Percentiles rank a stretch among this genome's conserved stretches.
Evolutionary conservation across 176 grass and related monocot species (phyloP).

Genomic region (Areca catechu): DNA sequence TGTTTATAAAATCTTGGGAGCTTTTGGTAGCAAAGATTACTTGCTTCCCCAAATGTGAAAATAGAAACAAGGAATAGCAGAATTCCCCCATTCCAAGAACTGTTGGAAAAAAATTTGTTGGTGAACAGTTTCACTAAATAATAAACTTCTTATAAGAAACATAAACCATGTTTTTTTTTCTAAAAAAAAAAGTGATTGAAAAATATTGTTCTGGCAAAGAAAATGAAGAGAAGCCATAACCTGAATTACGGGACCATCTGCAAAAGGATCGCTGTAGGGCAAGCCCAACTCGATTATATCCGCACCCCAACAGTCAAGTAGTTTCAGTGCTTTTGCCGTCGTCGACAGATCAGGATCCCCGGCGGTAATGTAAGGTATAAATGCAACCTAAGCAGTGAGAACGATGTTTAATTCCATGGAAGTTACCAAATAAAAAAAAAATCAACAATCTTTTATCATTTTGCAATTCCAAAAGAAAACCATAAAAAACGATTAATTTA

Average conservation of each 20-base stretch:
- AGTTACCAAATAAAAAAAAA: not conserved
- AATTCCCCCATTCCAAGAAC: no score
- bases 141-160: no score
- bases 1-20: no score
- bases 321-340: slow-evolving; percentile 2
- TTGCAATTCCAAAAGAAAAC: not conserved
- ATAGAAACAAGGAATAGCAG: no score
- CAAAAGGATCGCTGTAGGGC: not conserved
- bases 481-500: no score
- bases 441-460: not conserved
- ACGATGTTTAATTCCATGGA: not conserved
- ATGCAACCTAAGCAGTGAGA: slow-evolving; percentile 2
- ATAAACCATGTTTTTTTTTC: no score
- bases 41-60: no score
- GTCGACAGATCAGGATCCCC: slow-evolving; percentile 24
- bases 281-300: slow-evolving; percentile 21
- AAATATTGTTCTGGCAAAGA: no score
- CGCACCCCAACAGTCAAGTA: not conserved
- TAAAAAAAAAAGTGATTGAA: no score
- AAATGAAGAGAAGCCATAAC: slow-evolving; percentile 1
- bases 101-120: no score
- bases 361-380: slow-evolving; percentile 19
- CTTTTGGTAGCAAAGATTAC: no score
- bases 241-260: slow-evolving; percentile 23
- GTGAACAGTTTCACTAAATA: no score